phyloP scores from a whole-genome alignment of 2,329 filamentous ascomycete genomes.

The Hymenoscyphus linearis region DNA sequence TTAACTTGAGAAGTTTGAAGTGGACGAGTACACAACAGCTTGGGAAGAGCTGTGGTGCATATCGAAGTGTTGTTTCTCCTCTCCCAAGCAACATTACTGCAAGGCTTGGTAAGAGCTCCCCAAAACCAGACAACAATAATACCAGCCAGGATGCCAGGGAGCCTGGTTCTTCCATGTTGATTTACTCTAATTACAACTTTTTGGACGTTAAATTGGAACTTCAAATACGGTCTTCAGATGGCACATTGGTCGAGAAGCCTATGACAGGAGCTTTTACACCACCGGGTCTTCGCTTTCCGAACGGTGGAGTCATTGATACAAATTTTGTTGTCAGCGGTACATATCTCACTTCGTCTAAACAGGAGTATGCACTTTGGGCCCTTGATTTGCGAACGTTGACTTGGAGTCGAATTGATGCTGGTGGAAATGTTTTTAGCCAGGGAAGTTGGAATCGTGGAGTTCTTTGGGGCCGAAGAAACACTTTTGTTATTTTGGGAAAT shows the following conservation, averaged over 20 bases:
- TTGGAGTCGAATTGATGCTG: slow-evolving; percentile 94
- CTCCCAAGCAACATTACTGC: slow-evolving; percentile 61
- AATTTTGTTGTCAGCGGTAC: slow-evolving; percentile 97
- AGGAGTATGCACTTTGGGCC: slow-evolving; percentile 97
- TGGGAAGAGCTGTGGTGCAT: slow-evolving; percentile 91
- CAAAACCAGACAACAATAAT: slow-evolving; percentile 37
- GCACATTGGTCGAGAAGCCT: slow-evolving; percentile 75
- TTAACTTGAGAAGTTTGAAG: slow-evolving; percentile 89
- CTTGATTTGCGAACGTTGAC: slow-evolving; percentile 81
- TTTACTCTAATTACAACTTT: slow-evolving; percentile 99
- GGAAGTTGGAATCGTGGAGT: slow-evolving; percentile 97
- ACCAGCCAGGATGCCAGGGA: slow-evolving; percentile 49
- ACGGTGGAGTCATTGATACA: slow-evolving; percentile 90
- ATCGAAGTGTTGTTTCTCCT: slow-evolving; percentile 89
- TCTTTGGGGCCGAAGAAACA: slow-evolving; percentile 87
- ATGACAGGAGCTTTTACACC: slow-evolving; percentile 87
- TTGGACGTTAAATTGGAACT: slow-evolving; percentile 93
- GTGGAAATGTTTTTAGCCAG: slow-evolving; percentile 88
- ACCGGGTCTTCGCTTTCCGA: slow-evolving; percentile 89
- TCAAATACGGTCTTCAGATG: slow-evolving; percentile 80
- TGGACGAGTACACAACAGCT: slow-evolving; percentile 88
- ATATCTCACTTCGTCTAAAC: slow-evolving; percentile 94
- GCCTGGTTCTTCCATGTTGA: slow-evolving; percentile 72
- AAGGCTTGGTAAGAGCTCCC: slow-evolving; percentile 57
- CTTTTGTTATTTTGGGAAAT: slow-evolving; percentile 92